A percentile compares a stretch with the other conserved stretches of the same genome.
These are phyloP conservation scores for Yamadazyma phyllophila DNA, from an alignment of 805 yeast species.

Conservation along the genomic window DNA sequence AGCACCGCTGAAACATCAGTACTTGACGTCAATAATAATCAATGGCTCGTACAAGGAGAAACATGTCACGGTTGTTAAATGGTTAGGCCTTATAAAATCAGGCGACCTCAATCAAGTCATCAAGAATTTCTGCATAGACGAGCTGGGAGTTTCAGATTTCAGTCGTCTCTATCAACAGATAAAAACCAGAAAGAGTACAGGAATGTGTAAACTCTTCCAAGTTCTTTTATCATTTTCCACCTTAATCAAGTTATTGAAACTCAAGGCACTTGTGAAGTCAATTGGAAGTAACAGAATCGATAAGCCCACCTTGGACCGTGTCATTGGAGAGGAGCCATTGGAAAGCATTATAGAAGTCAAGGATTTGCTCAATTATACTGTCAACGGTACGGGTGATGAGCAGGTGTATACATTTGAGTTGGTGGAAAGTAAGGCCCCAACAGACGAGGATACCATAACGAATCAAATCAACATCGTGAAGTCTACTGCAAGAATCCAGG, in stretches of 20 bases:
- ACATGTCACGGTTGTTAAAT: conserved; percentile 8
- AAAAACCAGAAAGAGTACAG: not conserved
- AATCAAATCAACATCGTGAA: not conserved
- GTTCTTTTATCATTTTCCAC: conserved; percentile 5
- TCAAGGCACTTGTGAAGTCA: conserved; percentile 10
- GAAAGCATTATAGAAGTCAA: conserved; percentile 1
- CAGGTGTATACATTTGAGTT: not conserved
- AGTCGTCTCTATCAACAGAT: not conserved
- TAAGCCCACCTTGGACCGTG: not conserved
- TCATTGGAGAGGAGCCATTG: not conserved
- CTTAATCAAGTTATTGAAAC: conserved; percentile 7
- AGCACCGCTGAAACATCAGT: conserved; percentile 4
- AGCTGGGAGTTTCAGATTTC: conserved; percentile 3
- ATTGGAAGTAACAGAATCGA: conserved; percentile 3
- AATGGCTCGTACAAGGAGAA: conserved; percentile 33
- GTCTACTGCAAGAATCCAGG: not conserved
- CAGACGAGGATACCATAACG: not conserved
- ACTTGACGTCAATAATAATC: conserved; percentile 18
- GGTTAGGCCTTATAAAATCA: conserved; percentile 2
- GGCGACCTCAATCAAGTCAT: not conserved
- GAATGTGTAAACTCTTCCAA: conserved; percentile 7
- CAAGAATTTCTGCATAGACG: not conserved
- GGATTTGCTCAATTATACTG: not conserved
- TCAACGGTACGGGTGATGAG: not conserved
- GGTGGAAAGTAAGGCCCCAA: not conserved